Evolutionary conservation across 75 land plant genomes (phyloP).

Genomic region (Pseudotsuga menziesii): DNA sequence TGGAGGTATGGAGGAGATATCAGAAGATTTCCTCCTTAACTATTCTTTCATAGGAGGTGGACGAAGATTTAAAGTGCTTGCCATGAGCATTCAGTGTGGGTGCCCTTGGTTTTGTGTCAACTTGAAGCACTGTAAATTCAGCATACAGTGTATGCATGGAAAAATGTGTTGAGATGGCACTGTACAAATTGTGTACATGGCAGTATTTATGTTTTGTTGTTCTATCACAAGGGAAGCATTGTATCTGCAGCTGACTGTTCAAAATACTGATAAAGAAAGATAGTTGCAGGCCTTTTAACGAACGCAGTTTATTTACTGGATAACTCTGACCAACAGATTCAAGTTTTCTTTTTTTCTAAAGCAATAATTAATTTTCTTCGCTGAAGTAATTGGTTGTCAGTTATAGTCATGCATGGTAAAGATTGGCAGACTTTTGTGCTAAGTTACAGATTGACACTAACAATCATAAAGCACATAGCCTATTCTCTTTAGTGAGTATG

Average conservation of each 20-base stretch:
- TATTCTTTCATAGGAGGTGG: background rate
- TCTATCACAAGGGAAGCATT: background rate
- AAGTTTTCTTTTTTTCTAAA: background rate
- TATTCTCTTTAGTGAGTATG: background rate
- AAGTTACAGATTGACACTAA: background rate
- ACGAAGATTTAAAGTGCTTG: background rate
- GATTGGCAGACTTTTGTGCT: background rate
- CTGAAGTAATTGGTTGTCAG: background rate
- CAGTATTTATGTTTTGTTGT: background rate
- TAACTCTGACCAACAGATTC: background rate
- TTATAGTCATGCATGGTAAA: background rate
- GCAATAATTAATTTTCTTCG: background rate
- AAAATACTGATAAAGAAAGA: background rate
- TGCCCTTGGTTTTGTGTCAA: conserved; percentile 2
- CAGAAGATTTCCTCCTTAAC: background rate
- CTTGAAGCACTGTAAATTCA: background rate
- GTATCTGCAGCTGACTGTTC: background rate
- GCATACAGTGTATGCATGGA: background rate
- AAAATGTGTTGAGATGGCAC: background rate
- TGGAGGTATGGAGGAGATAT: background rate
- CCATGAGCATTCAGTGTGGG: background rate
- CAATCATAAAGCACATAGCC: background rate
- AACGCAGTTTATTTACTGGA: background rate
- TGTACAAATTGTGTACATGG: conserved; percentile 1
- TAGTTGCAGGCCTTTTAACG: background rate